Percentiles rank a stretch among this genome's conserved stretches.
These are phyloP conservation scores for Cercis canadensis DNA, from an alignment of 306 rosid species.

Conservation along the genomic window DNA sequence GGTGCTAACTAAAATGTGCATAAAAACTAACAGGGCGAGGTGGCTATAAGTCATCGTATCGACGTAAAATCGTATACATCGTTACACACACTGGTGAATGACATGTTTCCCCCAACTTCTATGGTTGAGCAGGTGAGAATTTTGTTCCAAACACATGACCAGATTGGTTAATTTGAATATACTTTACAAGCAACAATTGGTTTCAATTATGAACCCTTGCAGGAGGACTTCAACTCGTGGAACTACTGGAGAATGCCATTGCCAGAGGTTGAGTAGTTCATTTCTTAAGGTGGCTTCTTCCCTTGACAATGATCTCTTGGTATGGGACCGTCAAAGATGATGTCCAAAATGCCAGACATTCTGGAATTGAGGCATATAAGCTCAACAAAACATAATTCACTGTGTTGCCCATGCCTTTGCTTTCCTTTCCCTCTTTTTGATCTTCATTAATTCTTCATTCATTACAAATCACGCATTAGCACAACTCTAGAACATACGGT, in stretches of 20 bases:
- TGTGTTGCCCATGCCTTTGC: constrained; percentile 29
- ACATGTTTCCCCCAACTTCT: constrained; percentile 98
- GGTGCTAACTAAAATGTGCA: constrained; percentile 6
- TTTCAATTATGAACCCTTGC: constrained; percentile 36
- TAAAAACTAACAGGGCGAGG: constrained; percentile 78
- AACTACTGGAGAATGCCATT: constrained; percentile 85
- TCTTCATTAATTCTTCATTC: constrained; percentile 39
- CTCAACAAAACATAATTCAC: no score
- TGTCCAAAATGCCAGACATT: constrained; percentile 14
- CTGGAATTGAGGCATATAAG: no score
- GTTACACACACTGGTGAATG: constrained; percentile 92
- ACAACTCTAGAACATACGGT: constrained; percentile 36
- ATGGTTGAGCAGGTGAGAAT: constrained; percentile 81
- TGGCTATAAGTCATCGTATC: constrained; percentile 86
- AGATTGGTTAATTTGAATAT: constrained; percentile 3
- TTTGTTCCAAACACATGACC: neutral
- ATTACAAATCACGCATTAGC: constrained; percentile 27
- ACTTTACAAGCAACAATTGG: constrained; percentile 5
- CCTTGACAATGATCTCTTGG: constrained; percentile 29
- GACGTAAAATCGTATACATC: constrained; percentile 93
- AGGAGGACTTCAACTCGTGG: constrained; percentile 97
- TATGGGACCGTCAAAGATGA: constrained; percentile 14
- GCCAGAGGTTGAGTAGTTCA: constrained; percentile 60
- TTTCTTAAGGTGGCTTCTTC: constrained; percentile 8
- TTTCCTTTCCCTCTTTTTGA: constrained; percentile 13